A percentile compares a stretch with the other conserved stretches of the same genome.
Conservation (phyloP, 805 yeast species). For the Wickerhamiella azymoides region DNA sequence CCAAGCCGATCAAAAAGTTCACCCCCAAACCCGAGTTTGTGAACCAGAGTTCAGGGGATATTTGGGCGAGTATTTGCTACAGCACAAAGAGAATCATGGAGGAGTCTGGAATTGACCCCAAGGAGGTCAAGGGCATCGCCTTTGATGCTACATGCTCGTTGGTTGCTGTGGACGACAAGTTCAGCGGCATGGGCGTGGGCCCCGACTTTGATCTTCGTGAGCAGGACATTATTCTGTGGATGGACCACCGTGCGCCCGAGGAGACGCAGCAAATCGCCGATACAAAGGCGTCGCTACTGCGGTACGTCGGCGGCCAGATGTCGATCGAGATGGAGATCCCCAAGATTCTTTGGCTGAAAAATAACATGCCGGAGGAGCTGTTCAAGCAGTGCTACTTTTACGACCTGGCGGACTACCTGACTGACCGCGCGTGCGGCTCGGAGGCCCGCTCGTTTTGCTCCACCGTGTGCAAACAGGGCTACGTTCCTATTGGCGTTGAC, state of each 20-base stretch:
- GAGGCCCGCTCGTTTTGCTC: constrained; percentile 85
- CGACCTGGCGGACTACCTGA: constrained; percentile 82
- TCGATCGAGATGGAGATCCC: constrained; percentile 98
- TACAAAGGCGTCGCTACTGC: constrained; percentile 62
- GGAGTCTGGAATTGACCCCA: constrained; percentile 60
- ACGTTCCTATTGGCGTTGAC: constrained; percentile 85
- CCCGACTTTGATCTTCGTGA: constrained; percentile 63
- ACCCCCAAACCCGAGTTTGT: constrained; percentile 35
- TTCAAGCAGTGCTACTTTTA: constrained; percentile 63
- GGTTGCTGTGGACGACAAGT: constrained; percentile 60
- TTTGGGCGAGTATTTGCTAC: constrained; percentile 72
- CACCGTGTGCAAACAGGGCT: constrained; percentile 90
- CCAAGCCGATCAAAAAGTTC: constrained; percentile 59
- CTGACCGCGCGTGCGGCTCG: constrained; percentile 78
- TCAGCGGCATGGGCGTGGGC: constrained; percentile 75
- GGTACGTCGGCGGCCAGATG: constrained; percentile 95
- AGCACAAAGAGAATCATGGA: constrained; percentile 64
- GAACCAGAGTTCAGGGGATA: constrained; percentile 77
- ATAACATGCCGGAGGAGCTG: constrained; percentile 50
- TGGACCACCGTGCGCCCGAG: constrained; percentile 88
- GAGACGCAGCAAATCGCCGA: constrained; percentile 75
- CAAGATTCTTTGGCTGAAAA: constrained; percentile 90
- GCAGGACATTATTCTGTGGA: constrained; percentile 88
- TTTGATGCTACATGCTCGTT: constrained; percentile 96
- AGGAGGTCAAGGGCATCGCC: constrained; percentile 69